These are phyloP conservation scores for Melaleuca quinquenervia DNA, from an alignment of 345 rosid species.

Conservation along the genomic window DNA sequence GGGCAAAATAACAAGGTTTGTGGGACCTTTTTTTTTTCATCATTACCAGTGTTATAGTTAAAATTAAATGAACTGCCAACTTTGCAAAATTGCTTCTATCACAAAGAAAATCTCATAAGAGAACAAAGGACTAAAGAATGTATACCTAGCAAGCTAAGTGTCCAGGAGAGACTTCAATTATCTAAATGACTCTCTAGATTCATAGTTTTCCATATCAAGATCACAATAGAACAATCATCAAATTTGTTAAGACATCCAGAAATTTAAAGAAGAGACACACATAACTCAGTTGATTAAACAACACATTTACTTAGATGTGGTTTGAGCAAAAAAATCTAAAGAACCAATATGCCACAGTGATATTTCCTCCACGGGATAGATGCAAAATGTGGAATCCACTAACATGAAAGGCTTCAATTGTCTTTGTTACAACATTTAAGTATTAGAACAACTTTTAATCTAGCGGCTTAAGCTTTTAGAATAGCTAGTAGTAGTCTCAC, in stretches of 20 bases:
- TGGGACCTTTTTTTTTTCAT: neutral
- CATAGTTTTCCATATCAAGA: neutral
- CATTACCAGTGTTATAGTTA: neutral
- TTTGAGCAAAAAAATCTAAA: neutral
- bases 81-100: neutral
- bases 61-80: neutral
- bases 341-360: neutral
- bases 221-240: neutral
- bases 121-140: neutral
- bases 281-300: neutral
- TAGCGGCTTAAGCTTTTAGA: neutral
- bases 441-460: neutral
- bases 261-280: neutral
- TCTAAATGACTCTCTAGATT: neutral
- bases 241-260: neutral
- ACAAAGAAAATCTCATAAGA: neutral
- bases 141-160: neutral
- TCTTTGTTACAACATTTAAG: neutral
- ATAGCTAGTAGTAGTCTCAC: neutral
- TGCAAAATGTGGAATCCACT: neutral
- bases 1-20: neutral
- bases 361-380: neutral
- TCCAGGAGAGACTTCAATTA: neutral
- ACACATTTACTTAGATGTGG: neutral
- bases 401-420: neutral